A percentile compares a stretch with the other conserved stretches of the same genome.
Evolutionary conservation across 2,329 filamentous ascomycete genomes (phyloP).

Genomic region (Alternaria ethzedia): DNA sequence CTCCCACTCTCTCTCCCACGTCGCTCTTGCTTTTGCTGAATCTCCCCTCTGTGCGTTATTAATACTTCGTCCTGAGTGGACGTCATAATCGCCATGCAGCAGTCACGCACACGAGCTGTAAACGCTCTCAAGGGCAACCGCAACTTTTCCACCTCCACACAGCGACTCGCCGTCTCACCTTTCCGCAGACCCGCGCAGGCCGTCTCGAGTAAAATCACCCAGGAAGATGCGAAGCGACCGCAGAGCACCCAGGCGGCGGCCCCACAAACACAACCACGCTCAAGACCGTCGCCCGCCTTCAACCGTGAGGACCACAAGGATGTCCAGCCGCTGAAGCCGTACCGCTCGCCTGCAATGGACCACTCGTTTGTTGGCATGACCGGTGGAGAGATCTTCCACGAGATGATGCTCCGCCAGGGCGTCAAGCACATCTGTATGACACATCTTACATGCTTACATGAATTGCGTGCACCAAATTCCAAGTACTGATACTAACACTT

Average conservation of each 20-base stretch:
- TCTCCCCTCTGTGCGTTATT: constrained; percentile 13
- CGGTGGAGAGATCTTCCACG: constrained; percentile 96
- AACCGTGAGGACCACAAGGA: constrained; percentile 54
- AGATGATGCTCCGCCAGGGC: constrained; percentile 94
- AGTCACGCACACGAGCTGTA: constrained; percentile 46
- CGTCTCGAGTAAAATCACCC: constrained; percentile 37
- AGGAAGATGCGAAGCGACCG: constrained; percentile 50
- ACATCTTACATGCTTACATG: background rate
- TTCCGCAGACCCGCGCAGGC: constrained; percentile 48
- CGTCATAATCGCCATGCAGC: constrained; percentile 40
- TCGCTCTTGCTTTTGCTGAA: constrained; percentile 8
- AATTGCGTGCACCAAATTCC: background rate
- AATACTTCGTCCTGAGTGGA: constrained; percentile 17
- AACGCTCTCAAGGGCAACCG: constrained; percentile 48
- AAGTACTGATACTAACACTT: constrained; percentile 25
- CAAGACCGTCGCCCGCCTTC: constrained; percentile 57
- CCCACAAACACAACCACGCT: constrained; percentile 32
- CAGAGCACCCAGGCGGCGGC: constrained; percentile 51
- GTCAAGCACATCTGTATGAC: constrained; percentile 94
- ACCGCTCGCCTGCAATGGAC: constrained; percentile 58
- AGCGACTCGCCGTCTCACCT: constrained; percentile 52
- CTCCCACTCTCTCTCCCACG: constrained; percentile 3
- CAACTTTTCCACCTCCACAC: constrained; percentile 52
- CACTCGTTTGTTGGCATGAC: constrained; percentile 86
- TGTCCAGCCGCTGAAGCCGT: constrained; percentile 56